Base-by-base conservation (phyloP, 148 eudicot genomes). In the Rheum nobile region DNA sequence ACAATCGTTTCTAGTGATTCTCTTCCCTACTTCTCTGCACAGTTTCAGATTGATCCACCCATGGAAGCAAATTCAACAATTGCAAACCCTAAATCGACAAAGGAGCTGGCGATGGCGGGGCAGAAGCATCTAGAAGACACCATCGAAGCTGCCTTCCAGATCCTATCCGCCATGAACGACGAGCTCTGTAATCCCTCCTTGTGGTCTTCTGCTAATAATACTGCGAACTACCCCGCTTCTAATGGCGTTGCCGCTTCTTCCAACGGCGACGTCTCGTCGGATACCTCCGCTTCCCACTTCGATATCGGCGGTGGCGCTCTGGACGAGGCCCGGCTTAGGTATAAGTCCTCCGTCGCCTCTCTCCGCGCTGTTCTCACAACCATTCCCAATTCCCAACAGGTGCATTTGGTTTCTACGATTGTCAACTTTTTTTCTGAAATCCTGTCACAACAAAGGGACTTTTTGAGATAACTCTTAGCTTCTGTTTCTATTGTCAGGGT, bases 291-390 rank as follows among this genome's bases (percentile, higher is more conserved):
- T 73, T 85, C 80, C 71, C 87, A 82, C 65, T 82, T 82, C 26
- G 98, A 91, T 38, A 84, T 85, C 83, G 98, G 97, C 31, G 91
- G 98, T 6, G 93, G 96, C 22, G 98, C 93, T 17, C 91, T 91
- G 6, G 91, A 89, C 34, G 90, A 94, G 48, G 90, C 98, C 14
- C 83, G 98, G 7, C 85, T 86, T 39, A 83, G 84, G 24, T 94
- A 88, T 72, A 94, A 87, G 50, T 76, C 93, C n/a, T 88, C 97
- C 5, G 85, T 91, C 2, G 78, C 84, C 17, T 76, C 97, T 46
- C 85, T 94, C 39, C 89, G 97, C 14, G 77, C 82, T 29, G 84
- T 91, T 75, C 89, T 94, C 32, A 54, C 76, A 7, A 82, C 98
- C 44, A 86, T 91, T 54, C 88, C 98, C 59, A 74, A 79, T 68